Evolutionary conservation across 768 basidiomycete genomes (phyloP), one percentile per base, ranked within the genome.

Genomic region (Amanita brunnescens): DNA sequence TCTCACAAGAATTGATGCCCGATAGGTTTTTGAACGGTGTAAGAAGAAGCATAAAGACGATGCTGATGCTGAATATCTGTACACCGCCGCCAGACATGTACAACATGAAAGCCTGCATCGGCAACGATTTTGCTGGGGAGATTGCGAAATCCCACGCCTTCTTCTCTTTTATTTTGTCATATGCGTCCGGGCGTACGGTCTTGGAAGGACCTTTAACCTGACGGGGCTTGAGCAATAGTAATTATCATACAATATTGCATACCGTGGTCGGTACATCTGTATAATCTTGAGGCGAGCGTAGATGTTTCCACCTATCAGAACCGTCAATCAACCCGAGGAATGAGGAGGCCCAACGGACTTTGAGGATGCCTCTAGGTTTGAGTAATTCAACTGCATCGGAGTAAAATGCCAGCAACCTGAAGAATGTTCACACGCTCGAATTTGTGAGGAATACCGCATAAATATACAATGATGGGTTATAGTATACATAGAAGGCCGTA

Each of bases 21-120:
- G 80, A 77, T 10, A 93, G 64, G 49, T 91, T 92, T 66, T 86
- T 90, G 69, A 95, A 83, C 0, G 94, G 94, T 8, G 80, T 77
- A 52, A 90, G 71, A 52, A 97, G 77, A 10, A 97, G 76, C 90
- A 94, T 93, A 62, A 91, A 85, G 18, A 97, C 87, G 64, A 93
- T 94, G 30, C 94, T 92, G 74, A 97, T 91, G 68, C 91, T 94
- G 67, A 97, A 96, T 38, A 97, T 86, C 67, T 97, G 94, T 12
- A 97, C 87, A 45, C 91, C 91, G 10, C 91, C 85, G 32, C 94
- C 94, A 18, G 92, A 94, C 88, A 97, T 95, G 78, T 97, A 97
- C 30, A 97, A 76, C 94, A 97, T 97, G 70, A 97, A 87, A 4
- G 86, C 91, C 62, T 97, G 92, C 94, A 96, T 96, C 3, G 93